These are phyloP conservation scores for Suillus weaverae DNA, from an alignment of 768 basidiomycete species.

Conservation along the genomic window DNA sequence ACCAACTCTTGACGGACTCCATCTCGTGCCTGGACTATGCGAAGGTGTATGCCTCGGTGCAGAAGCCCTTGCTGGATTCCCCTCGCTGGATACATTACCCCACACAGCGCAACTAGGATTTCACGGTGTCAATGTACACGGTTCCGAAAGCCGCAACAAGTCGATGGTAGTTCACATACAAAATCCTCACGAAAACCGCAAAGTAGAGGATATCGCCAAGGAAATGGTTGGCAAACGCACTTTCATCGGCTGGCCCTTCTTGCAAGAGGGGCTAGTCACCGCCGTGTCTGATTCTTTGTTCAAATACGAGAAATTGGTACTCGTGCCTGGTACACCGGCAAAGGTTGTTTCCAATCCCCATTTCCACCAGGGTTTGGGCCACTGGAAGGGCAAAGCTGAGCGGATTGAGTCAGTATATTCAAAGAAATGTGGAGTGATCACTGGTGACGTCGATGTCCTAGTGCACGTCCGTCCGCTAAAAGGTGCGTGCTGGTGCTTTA, in stretches of 20 bases:
- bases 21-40: conserved; percentile 82
- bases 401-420: conserved; percentile 83
- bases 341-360: conserved; percentile 76
- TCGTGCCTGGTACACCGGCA: conserved; percentile 49
- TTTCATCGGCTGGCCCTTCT: conserved; percentile 91
- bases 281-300: conserved; percentile 85
- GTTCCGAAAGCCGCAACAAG: conserved; percentile 86
- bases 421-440: conserved; percentile 85
- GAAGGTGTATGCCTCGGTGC: conserved; percentile 87
- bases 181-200: conserved; percentile 67
- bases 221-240: conserved; percentile 74
- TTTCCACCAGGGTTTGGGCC: conserved; percentile 57
- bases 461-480: conserved; percentile 90
- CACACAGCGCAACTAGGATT: conserved; percentile 72
- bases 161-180: conserved; percentile 89
- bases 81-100: conserved; percentile 88
- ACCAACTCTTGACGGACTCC: conserved; percentile 81
- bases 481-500: conserved; percentile 47
- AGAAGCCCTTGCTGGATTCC: conserved; percentile 91
- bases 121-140: conserved; percentile 94
- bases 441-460: conserved; percentile 75
- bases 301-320: conserved; percentile 73
- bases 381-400: conserved; percentile 83
- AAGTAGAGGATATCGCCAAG: conserved; percentile 70
- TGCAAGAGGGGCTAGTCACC: conserved; percentile 87